Base-by-base conservation (phyloP, 2,329 filamentous ascomycete genomes). In the Colletotrichum sp. region DNA sequence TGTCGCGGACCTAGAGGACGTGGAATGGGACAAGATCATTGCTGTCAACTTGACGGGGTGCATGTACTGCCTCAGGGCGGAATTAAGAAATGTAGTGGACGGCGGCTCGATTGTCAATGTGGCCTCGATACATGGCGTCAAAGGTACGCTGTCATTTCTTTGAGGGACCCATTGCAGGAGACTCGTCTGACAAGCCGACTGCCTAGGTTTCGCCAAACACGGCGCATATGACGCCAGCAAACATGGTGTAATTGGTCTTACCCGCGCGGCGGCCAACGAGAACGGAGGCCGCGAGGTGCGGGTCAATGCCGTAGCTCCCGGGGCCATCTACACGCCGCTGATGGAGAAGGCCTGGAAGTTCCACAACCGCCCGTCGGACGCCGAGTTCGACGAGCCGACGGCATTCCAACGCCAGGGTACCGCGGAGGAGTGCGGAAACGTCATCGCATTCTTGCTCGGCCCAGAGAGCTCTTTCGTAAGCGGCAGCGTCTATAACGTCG, bases 101-200 rank as follows among this genome's bases (percentile, higher is more conserved):
- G 86, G 88, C 3, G 90, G 90, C 9, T 90, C 90, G 74, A 91
- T 93, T 79, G 91, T 93, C 69, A 92, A 91, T 79, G 85, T 89
- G 32, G 85, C 88, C 30, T 90, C 88, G 59, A 88, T 89, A 38
- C 87, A 89, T 48, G 90, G 90, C 65, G 81, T 83, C 34, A 81
- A 84, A 26, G 81, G 82, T 78, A 79, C 59, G n/a, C 59, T 24
- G 43, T 24, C 43, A 21, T 56, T 32, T 65, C n/a, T 26, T n/a
- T 56, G 16, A 43, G 34, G 36, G 21, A 43, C 16, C 58, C 24
- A 38, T 24, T 16, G 14, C n/a, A 36, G 13, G 30, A 34, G 18
- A 18, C 32, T 48, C 34, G 34, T 71, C 74, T 76, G 59, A 74
- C 48, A 43, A 38, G 30, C 36, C 52, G 55, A 71, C 14, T 58